Evolutionary conservation across 495 filamentous ascomycete genomes (phyloP).

Genomic region (Pyronema omphalodes): DNA sequence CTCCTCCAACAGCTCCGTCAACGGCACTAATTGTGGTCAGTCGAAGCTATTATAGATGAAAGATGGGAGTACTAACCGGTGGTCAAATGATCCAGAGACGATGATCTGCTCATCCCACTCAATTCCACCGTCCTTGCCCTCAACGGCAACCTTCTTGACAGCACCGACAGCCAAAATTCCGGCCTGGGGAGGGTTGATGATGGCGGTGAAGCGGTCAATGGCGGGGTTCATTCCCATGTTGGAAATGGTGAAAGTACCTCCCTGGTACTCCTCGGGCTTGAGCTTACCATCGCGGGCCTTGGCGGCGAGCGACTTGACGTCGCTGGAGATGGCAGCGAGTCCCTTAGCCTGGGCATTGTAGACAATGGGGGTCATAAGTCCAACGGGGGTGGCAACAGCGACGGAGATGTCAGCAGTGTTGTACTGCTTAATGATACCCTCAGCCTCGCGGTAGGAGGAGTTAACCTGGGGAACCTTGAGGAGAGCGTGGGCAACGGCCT

Average conservation of each 20-base stretch:
- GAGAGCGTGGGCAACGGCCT: conserved; percentile 73
- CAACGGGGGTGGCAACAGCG: conserved; percentile 81
- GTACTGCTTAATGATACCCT: conserved; percentile 81
- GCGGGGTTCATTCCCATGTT: conserved; percentile 99
- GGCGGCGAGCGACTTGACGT: conserved; percentile 90
- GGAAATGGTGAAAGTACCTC: conserved; percentile 95
- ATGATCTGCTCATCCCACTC: conserved; percentile 97
- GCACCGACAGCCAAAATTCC: conserved; percentile 90
- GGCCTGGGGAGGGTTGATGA: conserved; percentile 98
- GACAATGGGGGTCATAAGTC: conserved; percentile 96
- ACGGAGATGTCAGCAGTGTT: conserved; percentile 80
- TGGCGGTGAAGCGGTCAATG: conserved; percentile 92
- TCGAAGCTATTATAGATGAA: background rate
- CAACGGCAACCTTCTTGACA: conserved; percentile 78
- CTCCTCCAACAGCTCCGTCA: conserved; percentile 83
- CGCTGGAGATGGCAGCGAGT: conserved; percentile 64
- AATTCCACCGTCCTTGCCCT: conserved; percentile 63
- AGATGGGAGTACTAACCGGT: conserved; percentile 29
- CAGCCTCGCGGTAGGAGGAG: conserved; percentile 71
- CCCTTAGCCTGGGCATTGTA: conserved; percentile 67
- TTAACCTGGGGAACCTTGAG: conserved; percentile 91
- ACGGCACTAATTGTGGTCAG: conserved; percentile 26
- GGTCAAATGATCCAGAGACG: conserved; percentile 89
- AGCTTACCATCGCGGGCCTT: conserved; percentile 93
- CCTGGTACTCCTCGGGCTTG: conserved; percentile 98